phyloP scores from a whole-genome alignment of 2,329 filamentous ascomycete genomes.

The Calcarisporium arbuscula region DNA sequence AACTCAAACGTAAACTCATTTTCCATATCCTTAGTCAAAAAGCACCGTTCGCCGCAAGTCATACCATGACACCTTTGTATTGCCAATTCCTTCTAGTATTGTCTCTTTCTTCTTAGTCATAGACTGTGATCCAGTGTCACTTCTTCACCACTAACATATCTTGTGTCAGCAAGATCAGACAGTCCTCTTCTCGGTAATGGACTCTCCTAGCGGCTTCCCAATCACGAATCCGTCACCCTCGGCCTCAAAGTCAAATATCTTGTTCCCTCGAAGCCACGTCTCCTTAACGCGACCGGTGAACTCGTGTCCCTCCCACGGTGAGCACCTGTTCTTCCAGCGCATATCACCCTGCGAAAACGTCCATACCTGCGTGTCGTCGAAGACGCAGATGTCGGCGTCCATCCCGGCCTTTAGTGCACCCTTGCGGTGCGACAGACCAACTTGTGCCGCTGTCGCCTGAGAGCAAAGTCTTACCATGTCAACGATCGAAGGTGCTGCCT shows the following conservation, averaged over 20 bases:
- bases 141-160: too few species aligned
- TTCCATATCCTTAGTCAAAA: too few species aligned
- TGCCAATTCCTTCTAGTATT: too few species aligned
- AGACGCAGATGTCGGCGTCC: constrained; percentile 85
- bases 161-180: constrained; percentile 26
- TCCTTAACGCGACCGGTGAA: constrained; percentile 74
- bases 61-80: too few species aligned
- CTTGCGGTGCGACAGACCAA: constrained; percentile 75
- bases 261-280: constrained; percentile 76
- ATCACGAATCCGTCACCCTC: constrained; percentile 43
- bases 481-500: constrained; percentile 47
- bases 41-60: too few species aligned
- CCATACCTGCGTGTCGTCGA: constrained; percentile 79
- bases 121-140: too few species aligned
- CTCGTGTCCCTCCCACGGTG: constrained; percentile 76
- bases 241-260: constrained; percentile 65
- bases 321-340: constrained; percentile 92
- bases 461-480: constrained; percentile 85
- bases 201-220: constrained; percentile 40
- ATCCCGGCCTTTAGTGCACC: constrained; percentile 70
- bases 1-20: too few species aligned
- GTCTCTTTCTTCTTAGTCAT: too few species aligned
- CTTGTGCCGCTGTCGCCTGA: constrained; percentile 79
- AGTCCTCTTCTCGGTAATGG: constrained; percentile 55
- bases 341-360: constrained; percentile 69